Conservation (phyloP, 2,329 filamentous ascomycete genomes). For the Trichoderma brevicompactum region DNA sequence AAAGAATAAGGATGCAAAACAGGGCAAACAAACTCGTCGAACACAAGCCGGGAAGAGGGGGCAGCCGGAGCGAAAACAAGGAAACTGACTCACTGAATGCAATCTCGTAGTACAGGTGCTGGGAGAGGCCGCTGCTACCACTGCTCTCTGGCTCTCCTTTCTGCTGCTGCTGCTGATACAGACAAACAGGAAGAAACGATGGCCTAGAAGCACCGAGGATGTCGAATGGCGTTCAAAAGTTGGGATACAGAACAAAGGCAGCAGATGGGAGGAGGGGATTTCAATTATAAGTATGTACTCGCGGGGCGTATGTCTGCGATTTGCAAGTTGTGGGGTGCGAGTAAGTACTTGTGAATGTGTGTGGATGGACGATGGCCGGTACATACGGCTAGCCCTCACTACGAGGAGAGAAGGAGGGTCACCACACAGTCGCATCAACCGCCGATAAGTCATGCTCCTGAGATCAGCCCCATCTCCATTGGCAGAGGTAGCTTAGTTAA, state of each 20-base stretch:
- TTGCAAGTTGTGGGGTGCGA: constrained; percentile 32
- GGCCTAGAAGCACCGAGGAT: constrained; percentile 11
- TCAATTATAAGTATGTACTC: constrained; percentile 37
- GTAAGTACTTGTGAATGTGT: background rate
- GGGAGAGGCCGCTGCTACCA: constrained; percentile 13
- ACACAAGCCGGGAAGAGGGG: background rate
- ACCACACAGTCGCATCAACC: background rate
- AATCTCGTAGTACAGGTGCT: constrained; percentile 12
- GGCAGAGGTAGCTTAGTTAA: too few species aligned
- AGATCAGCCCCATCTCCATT: background rate
- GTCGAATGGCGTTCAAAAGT: constrained; percentile 26
- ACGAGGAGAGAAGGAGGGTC: background rate
- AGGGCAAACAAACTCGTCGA: background rate
- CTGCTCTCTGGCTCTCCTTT: constrained; percentile 24
- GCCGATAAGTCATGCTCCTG: constrained; percentile 21
- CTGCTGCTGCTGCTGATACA: constrained; percentile 7
- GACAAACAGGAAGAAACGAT: constrained; percentile 18
- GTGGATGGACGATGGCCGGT: background rate
- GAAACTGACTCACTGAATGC: constrained; percentile 10
- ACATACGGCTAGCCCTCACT: background rate
- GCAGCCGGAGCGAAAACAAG: background rate
- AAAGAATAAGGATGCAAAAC: background rate
- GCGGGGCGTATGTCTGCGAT: constrained; percentile 31
- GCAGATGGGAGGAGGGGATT: constrained; percentile 36
- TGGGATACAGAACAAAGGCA: constrained; percentile 31